Percentiles rank a stretch among this genome's conserved stretches.
These are phyloP conservation scores for Coniella lustricola DNA, from an alignment of 2,329 filamentous ascomycete species.

Conservation along the genomic window DNA sequence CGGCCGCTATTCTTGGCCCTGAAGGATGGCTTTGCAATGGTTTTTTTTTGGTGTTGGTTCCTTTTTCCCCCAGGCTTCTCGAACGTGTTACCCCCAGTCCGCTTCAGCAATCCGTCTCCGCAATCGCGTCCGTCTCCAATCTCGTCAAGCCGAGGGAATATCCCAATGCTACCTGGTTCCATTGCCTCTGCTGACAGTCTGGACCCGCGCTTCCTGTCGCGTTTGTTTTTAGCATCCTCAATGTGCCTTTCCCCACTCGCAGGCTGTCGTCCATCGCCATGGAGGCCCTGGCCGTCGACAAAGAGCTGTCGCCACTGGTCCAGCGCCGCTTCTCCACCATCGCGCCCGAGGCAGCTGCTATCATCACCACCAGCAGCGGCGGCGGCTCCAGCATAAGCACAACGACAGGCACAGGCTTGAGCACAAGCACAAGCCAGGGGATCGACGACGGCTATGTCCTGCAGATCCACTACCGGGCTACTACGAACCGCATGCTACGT, in stretches of 20 bases:
- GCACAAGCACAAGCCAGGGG: not conserved
- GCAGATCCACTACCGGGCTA: constrained; percentile 71
- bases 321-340: constrained; percentile 19
- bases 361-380: not conserved
- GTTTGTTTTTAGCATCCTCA: constrained; percentile 51
- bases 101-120: not conserved
- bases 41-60: too few relatives aligned
- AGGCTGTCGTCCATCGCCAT: constrained; percentile 73
- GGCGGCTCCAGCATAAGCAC: not conserved
- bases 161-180: not conserved
- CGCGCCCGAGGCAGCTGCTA: not conserved
- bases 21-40: not conserved
- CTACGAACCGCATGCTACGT: constrained; percentile 92
- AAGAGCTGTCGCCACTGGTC: constrained; percentile 67
- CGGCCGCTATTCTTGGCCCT: constrained; percentile 15
- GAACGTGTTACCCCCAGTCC: not conserved
- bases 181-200: not conserved
- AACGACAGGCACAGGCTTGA: not conserved
- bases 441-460: constrained; percentile 39
- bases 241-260: constrained; percentile 72
- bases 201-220: constrained; percentile 4
- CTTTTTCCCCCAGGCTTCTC: not conserved
- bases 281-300: constrained; percentile 72
- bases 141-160: not conserved
- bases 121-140: not conserved